Evolutionary conservation across 805 yeast genomes (phyloP), one percentile per base, ranked within the genome.

Genomic region (Wickerhamiella azymoides): DNA sequence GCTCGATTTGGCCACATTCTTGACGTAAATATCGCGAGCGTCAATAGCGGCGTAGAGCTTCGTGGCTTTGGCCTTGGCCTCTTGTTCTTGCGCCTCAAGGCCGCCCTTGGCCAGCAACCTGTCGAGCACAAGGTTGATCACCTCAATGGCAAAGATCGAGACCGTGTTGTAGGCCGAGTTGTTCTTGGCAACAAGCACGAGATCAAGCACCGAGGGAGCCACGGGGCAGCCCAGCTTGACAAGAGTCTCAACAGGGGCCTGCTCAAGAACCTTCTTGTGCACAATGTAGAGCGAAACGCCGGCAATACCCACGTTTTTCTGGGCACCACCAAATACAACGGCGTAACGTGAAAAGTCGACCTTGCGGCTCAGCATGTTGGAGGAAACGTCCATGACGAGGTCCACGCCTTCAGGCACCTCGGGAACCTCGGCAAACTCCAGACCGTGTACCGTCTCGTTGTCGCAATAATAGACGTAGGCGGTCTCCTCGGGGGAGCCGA

Each of bases 391-490:
- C 24, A 94, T 89, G 13, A 86, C 96, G 49, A 89, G 65, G 62
- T 84, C 94, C 39, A 82, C 79, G 19, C 75, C 77, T 39, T 66
- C 79, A 64, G 75, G 82, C 50, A 70, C 76, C 52, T 65, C 72
- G 57, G 66, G 73, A 26, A 67, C 63, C 46, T 64, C 68, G 32
- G 76, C 74, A 68, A 83, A 85, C 64, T 92, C 98, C 47, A 80
- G 84, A 50, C 99, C 99, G 61, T 84, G 76, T 32, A 92, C 97
- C 10, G 99, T 92, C 68, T 92, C 99, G 64, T 92, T 92, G 65
- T 92, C 98, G 67, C 97, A 88, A 58, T 80, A 74, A 64, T 85
- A 92, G 47, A 89, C 75, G 60, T 79, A 92, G 2, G 96, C 85
- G 21, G 86, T 77, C 47, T 81, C 76, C n/a, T 67, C 65, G 19